Percentiles rank a stretch among this genome's conserved stretches.
Evolutionary conservation across 2,329 filamentous ascomycete genomes (phyloP).

Genomic region (Exophiala dermatitidis): DNA sequence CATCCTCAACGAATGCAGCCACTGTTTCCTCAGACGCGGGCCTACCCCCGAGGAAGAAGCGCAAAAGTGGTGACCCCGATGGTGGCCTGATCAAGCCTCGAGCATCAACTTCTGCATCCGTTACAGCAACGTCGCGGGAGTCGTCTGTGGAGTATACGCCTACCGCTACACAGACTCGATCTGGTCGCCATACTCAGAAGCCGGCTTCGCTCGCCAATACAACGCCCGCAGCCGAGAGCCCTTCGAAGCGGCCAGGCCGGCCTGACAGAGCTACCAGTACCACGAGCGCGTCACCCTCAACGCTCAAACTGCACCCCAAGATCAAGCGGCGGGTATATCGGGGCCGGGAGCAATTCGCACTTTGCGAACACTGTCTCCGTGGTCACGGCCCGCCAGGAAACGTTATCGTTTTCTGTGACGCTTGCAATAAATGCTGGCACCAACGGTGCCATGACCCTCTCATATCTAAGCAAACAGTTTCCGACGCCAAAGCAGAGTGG

Average conservation of each 20-base stretch:
- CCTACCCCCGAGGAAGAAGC: constrained; percentile 11
- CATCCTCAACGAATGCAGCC: constrained; percentile 1
- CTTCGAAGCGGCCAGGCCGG: constrained; percentile 11
- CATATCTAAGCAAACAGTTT: constrained; percentile 62
- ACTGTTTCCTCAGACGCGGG: background rate
- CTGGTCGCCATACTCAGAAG: constrained; percentile 62
- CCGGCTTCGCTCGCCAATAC: constrained; percentile 55
- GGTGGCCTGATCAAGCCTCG: background rate
- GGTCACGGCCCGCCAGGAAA: constrained; percentile 66
- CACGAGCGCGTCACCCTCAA: constrained; percentile 18
- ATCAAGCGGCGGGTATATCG: constrained; percentile 53
- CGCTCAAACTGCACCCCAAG: constrained; percentile 37
- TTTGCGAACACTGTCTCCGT: constrained; percentile 66
- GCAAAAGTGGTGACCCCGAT: constrained; percentile 15
- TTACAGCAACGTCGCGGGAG: constrained; percentile 33
- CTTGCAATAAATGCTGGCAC: constrained; percentile 72
- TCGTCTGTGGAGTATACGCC: constrained; percentile 43
- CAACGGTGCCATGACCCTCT: constrained; percentile 72
- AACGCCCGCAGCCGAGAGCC: constrained; percentile 30
- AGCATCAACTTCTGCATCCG: constrained; percentile 10
- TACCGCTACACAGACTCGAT: constrained; percentile 63
- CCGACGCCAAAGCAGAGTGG: constrained; percentile 62
- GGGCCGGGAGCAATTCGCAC: constrained; percentile 37
- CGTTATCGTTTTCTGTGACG: constrained; percentile 78
- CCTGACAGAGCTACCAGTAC: constrained; percentile 9